A percentile compares a stretch with the other conserved stretches of the same genome.
phyloP scores from a whole-genome alignment of 192 early-diverging fungal species.

The Rhizoclosmatium globosum region DNA sequence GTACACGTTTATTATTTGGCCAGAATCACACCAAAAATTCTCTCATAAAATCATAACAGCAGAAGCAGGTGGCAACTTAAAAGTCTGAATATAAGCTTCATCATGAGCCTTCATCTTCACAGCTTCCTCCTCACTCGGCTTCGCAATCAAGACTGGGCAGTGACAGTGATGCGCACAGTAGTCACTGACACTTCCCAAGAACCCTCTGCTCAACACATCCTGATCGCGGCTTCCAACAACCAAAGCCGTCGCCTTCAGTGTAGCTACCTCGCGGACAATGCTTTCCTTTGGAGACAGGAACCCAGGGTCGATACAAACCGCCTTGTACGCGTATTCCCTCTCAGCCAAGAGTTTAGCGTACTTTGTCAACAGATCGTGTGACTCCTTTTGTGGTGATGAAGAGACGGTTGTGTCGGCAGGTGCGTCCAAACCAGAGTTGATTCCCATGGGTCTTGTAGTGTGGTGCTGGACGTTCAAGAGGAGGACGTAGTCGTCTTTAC shows the following conservation, averaged over 20 bases:
- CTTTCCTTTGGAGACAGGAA: neutral
- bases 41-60: neutral
- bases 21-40: neutral
- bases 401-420: neutral
- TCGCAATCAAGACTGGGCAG: constrained; percentile 28
- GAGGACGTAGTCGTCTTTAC: constrained; percentile 42
- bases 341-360: neutral
- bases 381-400: neutral
- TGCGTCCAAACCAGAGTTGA: neutral
- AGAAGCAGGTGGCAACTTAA: neutral
- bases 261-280: constrained; percentile 1
- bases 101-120: neutral
- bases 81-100: neutral
- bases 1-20: neutral
- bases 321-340: neutral
- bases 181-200: neutral
- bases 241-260: neutral
- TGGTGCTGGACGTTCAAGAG: constrained; percentile 33
- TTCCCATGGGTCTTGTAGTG: neutral
- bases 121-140: neutral
- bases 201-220: neutral
- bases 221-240: neutral
- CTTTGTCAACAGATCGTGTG: constrained; percentile 3
- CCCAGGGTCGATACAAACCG: neutral
- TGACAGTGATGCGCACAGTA: constrained; percentile 15